Conservation (phyloP, 768 basidiomycete genomes). For the Boletus rubescentipes region DNA sequence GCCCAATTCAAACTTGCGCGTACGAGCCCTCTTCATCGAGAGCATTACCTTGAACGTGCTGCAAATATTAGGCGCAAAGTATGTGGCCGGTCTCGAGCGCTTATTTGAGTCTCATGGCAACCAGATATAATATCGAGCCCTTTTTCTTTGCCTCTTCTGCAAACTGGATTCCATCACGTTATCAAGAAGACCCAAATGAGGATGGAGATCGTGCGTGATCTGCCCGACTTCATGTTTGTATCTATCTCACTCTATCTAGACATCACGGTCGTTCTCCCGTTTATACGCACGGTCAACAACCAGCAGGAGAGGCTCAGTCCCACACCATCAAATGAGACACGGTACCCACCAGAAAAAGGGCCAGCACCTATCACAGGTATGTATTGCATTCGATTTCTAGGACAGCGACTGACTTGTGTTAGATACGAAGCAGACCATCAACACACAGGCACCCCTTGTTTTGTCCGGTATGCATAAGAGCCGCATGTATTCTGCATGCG, state of each 20-base stretch:
- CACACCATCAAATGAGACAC: conserved; percentile 18
- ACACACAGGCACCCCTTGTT: conserved; percentile 35
- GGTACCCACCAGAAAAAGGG: conserved; percentile 1
- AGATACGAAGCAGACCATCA: conserved; percentile 28
- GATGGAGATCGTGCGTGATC: conserved; percentile 39
- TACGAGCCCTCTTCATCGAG: conserved; percentile 40
- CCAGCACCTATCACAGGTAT: conserved; percentile 17
- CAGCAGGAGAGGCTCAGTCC: conserved; percentile 7
- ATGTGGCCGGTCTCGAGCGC: not conserved
- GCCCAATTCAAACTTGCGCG: conserved; percentile 23
- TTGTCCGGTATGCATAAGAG: conserved; percentile 17
- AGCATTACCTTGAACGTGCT: conserved; percentile 33
- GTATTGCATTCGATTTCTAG: not conserved
- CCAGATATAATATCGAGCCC: conserved; percentile 42
- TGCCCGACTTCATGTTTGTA: not conserved
- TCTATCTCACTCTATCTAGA: conserved; percentile 27
- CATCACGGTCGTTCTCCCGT: conserved; percentile 44
- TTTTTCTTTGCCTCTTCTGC: conserved; percentile 46
- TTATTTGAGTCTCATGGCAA: not conserved
- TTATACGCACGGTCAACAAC: conserved; percentile 40
- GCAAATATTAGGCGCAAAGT: conserved; percentile 39
- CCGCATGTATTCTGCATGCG: not conserved
- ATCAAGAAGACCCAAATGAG: conserved; percentile 34
- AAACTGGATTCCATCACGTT: conserved; percentile 44
- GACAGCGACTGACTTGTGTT: not conserved